Conservation (phyloP, 2,329 filamentous ascomycete genomes). For the Kalaharituber pfeilii region DNA sequence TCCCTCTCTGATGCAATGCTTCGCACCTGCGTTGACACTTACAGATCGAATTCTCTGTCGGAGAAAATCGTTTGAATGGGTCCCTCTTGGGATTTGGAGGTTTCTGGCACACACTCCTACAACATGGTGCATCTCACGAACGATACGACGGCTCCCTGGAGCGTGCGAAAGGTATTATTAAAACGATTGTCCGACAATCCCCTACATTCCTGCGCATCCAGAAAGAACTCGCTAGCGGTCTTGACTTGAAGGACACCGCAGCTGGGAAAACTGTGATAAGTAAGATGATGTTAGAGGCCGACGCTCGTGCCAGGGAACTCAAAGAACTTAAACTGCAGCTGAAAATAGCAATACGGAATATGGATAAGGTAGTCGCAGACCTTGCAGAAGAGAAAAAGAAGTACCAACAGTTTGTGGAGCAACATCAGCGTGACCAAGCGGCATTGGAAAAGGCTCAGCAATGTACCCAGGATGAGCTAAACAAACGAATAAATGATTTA, state of each 20-base stretch:
- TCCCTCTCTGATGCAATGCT: neutral
- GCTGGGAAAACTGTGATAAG: neutral
- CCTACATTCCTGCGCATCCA: neutral
- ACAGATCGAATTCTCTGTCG: neutral
- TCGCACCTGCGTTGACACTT: neutral
- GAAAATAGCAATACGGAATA: neutral
- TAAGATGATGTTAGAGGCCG: neutral
- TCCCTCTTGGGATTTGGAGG: conserved; percentile 8
- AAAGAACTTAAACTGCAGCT: neutral
- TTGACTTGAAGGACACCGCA: neutral
- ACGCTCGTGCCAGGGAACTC: neutral
- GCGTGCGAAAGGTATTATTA: conserved; percentile 14
- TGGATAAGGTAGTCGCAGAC: too few relatives aligned
- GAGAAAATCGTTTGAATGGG: neutral
- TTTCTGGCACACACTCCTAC: conserved; percentile 19
- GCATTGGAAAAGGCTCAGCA: too few relatives aligned
- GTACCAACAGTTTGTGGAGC: too few relatives aligned
- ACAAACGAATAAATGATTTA: too few relatives aligned
- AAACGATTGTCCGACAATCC: conserved; percentile 1
- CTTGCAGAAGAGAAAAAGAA: too few relatives aligned
- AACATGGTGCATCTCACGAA: conserved; percentile 12
- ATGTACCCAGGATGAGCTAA: too few relatives aligned
- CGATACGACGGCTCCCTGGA: conserved; percentile 16
- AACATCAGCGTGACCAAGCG: too few relatives aligned
- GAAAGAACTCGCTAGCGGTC: neutral